phyloP scores from a whole-genome alignment of 805 yeast genomes.

The Lipomyces orientalis region DNA sequence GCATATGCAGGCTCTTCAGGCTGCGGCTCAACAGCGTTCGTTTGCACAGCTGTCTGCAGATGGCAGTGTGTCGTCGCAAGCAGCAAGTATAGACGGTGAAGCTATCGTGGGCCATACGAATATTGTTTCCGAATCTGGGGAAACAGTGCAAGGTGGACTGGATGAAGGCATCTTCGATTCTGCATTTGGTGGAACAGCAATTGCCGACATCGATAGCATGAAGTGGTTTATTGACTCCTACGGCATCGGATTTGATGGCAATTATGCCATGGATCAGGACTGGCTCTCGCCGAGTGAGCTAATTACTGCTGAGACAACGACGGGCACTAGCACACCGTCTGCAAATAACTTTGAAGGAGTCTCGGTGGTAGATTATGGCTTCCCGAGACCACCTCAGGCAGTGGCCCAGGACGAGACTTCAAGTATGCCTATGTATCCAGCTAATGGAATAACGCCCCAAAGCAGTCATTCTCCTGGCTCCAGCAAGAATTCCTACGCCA shows the following conservation, averaged over 20 bases:
- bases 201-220: slow-evolving; percentile 23
- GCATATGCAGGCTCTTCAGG: slow-evolving; percentile 15
- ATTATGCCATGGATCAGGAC: slow-evolving; percentile 23
- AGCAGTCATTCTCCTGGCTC: background rate
- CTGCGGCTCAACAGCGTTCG: background rate
- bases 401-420: background rate
- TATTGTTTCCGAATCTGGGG: background rate
- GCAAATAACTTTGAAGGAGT: background rate
- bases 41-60: background rate
- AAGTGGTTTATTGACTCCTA: slow-evolving; percentile 34
- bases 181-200: slow-evolving; percentile 14
- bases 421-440: background rate
- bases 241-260: slow-evolving; percentile 32
- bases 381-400: background rate
- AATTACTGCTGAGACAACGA: slow-evolving; percentile 3
- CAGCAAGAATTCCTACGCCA: background rate
- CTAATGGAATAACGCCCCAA: background rate
- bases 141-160: background rate
- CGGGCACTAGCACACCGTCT: slow-evolving; percentile 9
- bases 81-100: background rate
- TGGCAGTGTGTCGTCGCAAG: background rate
- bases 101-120: background rate
- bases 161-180: slow-evolving; percentile 16
- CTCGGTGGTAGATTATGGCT: background rate
- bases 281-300: slow-evolving; percentile 7